Percentiles rank a stretch among this genome's conserved stretches.
Conservation (phyloP, 176 grass and related monocot species). For the Echinochloa phyllopogon region DNA sequence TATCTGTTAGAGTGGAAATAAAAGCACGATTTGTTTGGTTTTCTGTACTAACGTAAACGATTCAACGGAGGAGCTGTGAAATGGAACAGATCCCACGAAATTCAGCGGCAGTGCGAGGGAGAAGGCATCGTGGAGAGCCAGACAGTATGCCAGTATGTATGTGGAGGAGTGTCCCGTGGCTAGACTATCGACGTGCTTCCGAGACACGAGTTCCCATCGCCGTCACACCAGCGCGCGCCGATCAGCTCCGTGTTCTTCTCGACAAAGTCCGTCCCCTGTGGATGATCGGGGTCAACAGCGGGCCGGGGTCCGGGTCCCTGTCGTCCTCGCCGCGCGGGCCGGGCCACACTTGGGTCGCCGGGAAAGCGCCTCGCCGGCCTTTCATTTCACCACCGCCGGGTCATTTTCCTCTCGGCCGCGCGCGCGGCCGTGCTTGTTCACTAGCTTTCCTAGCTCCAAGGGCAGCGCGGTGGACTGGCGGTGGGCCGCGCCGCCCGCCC, state of each 20-base stretch:
- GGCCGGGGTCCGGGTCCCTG: background rate
- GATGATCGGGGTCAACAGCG: background rate
- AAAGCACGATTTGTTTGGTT: no score
- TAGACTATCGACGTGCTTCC: background rate
- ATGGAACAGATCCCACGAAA: no score
- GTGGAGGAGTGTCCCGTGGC: no score
- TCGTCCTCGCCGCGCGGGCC: background rate
- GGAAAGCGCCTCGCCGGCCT: background rate
- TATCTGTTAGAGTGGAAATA: no score
- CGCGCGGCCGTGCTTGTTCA: background rate
- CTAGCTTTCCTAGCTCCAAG: background rate
- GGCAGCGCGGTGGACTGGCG: background rate
- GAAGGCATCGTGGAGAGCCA: no score
- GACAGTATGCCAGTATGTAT: no score
- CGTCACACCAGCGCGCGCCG: background rate
- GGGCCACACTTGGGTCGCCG: background rate
- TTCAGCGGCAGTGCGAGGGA: no score
- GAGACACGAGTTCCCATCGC: background rate
- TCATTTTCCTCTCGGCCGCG: background rate
- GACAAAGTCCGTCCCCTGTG: background rate
- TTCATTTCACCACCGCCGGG: background rate
- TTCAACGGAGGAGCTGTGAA: no score
- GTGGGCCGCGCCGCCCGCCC: no score
- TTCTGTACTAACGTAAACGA: no score
- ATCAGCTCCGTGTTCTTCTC: background rate